These are phyloP conservation scores for Cicer cuneatum DNA, from an alignment of 306 rosid species.

Conservation along the genomic window DNA sequence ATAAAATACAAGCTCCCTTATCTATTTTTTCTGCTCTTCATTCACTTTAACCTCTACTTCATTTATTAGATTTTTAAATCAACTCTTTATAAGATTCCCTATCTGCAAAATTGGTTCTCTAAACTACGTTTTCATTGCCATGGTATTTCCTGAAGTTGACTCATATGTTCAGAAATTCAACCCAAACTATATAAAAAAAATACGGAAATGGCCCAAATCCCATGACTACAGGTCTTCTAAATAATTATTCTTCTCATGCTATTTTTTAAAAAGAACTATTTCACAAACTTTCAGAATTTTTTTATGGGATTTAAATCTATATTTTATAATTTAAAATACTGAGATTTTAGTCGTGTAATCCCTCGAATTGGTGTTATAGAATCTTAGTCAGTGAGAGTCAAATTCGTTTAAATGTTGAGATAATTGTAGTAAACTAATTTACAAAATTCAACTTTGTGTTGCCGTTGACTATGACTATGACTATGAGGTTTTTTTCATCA, in stretches of 20 bases:
- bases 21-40: not conserved
- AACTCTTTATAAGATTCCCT: no score
- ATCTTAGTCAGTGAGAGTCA: constrained; percentile 23
- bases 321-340: no score
- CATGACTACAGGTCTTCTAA: no score
- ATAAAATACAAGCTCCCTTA: not conserved
- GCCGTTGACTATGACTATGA: constrained; percentile 40
- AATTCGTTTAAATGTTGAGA: not conserved
- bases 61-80: not conserved
- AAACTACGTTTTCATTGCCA: constrained; percentile 18
- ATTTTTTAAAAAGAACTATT: no score
- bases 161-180: not conserved
- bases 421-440: not conserved
- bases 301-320: constrained; percentile 2
- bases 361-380: not conserved
- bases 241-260: not conserved
- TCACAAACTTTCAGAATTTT: not conserved
- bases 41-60: not conserved
- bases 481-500: constrained; percentile 13
- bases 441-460: constrained; percentile 39
- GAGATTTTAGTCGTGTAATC: no score
- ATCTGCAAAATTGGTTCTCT: not conserved
- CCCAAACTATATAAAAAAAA: no score
- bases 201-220: no score
- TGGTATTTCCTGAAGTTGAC: constrained; percentile 33